Evolutionary conservation across 306 rosid genomes (phyloP), one percentile per base, ranked within the genome.

Genomic region (Pterocarpus santalinus): DNA sequence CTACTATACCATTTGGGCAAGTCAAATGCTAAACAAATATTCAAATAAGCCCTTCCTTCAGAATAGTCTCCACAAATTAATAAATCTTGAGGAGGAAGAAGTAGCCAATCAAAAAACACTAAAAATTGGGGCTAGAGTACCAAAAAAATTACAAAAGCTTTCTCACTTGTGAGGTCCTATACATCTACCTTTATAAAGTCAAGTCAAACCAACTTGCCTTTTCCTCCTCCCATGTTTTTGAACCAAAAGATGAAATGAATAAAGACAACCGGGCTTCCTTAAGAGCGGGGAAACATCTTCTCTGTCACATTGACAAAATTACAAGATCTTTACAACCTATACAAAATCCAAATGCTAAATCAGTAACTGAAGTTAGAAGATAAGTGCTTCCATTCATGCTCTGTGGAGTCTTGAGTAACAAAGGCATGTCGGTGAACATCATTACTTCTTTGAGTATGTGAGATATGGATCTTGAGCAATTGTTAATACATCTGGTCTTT

Each of bases 381-480:
- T 80, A 75, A 76, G 69, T 51, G 39, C 80, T 38, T 75, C 22
- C 44, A 36, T 38, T 72, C 82, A 64, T 73, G 78, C 57, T 17
- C 41, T 38, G 56, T 7, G 65, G 56, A 56, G 80, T 39, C 35
- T 4, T 72, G 53, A 46, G 32, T 61, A 70, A 65, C 65, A 85
- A 60, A 36, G 72, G 77, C 75, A 70, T 75, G 65, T 63, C 78
- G 67, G 67, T 53, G 55, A 78, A 65, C 56, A 63, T 63, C 75
- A 64, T 76, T 66, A 91, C 90, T 90, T 96, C 87, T 96, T 96
- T 15, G 89, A 69, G 85, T 90, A 94, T 4, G 88, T 84, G 81
- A 94, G 98, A 87, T 93, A 96, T 39, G 95, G 91, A 84, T 96
- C 99, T 90, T 90, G 99, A 34, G 98, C 94, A 85, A 94, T 78